phyloP scores from a whole-genome alignment of 2,329 filamentous ascomycete genomes.

The Epichloe hybrida region DNA sequence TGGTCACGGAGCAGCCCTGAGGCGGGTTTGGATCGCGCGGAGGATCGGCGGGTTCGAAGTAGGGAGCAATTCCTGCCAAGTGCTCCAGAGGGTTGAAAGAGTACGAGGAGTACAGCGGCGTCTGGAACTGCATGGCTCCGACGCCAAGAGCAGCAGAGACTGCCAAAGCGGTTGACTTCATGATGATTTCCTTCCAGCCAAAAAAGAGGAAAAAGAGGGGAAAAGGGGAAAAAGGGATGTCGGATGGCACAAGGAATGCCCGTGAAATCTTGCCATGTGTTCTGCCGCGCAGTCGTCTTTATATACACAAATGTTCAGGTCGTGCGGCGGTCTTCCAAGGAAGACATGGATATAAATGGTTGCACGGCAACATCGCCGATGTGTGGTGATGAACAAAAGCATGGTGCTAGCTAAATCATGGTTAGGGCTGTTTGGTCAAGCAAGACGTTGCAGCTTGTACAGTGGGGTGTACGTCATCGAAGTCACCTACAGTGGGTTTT shows the following conservation, averaged over 20 bases:
- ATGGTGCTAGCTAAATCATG: no score
- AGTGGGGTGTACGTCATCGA: no score
- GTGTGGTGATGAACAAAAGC: no score
- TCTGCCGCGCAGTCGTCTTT: background rate
- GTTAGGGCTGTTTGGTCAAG: no score
- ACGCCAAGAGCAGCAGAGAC: background rate
- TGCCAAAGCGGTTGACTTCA: background rate
- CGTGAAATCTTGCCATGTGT: background rate
- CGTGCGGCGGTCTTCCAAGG: no score
- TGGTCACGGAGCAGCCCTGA: constrained; percentile 34
- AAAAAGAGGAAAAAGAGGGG: background rate
- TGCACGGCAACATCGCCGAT: no score
- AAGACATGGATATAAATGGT: no score
- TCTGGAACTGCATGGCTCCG: constrained; percentile 3
- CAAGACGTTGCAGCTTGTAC: no score
- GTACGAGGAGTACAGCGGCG: constrained; percentile 30
- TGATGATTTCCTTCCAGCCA: background rate
- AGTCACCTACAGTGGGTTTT: no score
- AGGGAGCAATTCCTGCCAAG: constrained; percentile 41
- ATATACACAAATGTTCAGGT: background rate
- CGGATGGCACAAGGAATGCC: background rate
- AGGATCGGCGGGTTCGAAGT: constrained; percentile 41
- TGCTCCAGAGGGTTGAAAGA: constrained; percentile 41
- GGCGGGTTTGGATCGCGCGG: constrained; percentile 21
- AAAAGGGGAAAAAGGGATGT: background rate